Conservation (phyloP, 2,329 filamentous ascomycete species). For the Setomelanomma holmii region DNA sequence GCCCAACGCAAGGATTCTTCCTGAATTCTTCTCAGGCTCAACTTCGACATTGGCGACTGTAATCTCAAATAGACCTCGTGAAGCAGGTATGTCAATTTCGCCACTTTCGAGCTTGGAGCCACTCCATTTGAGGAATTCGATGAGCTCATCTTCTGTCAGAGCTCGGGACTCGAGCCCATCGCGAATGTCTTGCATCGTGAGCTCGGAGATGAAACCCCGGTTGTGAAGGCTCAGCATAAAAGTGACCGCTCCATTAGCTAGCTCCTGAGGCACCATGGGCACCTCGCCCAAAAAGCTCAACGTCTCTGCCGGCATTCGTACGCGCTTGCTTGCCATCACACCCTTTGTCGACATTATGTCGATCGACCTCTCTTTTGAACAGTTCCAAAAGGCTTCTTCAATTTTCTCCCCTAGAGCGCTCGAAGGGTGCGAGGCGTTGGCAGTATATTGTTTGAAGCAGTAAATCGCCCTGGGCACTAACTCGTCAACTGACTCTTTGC, state of each 20-base stretch:
- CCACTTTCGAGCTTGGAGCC: conserved; percentile 73
- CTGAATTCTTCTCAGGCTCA: conserved; percentile 61
- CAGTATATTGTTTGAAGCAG: conserved; percentile 85
- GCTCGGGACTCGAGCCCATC: conserved; percentile 83
- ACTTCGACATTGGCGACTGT: conserved; percentile 72
- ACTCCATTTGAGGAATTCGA: conserved; percentile 85
- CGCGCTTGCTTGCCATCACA: conserved; percentile 81
- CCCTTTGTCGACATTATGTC: conserved; percentile 89
- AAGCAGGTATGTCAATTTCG: conserved; percentile 73
- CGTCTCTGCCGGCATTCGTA: conserved; percentile 76
- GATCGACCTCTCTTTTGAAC: conserved; percentile 76
- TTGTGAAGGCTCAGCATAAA: conserved; percentile 84
- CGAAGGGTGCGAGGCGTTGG: conserved; percentile 88
- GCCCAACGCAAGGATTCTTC: conserved; percentile 77
- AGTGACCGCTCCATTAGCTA: conserved; percentile 69
- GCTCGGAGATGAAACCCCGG: conserved; percentile 84
- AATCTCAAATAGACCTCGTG: conserved; percentile 76
- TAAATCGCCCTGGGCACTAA: conserved; percentile 82
- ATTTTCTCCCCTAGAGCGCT: conserved; percentile 83
- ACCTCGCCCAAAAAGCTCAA: conserved; percentile 86
- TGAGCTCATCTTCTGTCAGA: conserved; percentile 77
- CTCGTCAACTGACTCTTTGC: conserved; percentile 63
- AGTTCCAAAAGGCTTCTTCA: conserved; percentile 96
- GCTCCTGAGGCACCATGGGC: conserved; percentile 79
- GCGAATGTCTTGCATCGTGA: conserved; percentile 86